Evolutionary conservation across 345 rosid genomes (phyloP), one percentile per base, ranked within the genome.

Genomic region (Mallotus nudiflorus): DNA sequence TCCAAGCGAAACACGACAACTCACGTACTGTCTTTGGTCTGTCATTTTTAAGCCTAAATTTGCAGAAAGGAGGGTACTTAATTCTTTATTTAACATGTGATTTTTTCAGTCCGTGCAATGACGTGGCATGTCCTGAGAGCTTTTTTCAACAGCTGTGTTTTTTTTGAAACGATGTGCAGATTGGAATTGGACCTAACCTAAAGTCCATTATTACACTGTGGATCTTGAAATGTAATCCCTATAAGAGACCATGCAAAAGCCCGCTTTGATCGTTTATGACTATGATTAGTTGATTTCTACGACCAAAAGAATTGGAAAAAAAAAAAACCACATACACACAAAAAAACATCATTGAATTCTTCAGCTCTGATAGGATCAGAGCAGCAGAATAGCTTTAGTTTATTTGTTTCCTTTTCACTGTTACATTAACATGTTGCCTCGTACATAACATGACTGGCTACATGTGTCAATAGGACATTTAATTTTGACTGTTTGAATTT

Each of bases 1-100:
- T 62, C 56, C 46, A 75, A 73, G 70, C 39, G 39, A 66, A 76
- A 72, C 24, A 62, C 77, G 87, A 85, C 83, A 74, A 67, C 73
- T 83, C 81, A 69, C 0, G 69, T 76, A 50, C 66, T 39, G 28
- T 9, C 64, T 25, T 18, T 67, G 69, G 71, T 16, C 77, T 50
- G 69, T 56, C 49, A 51, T 56, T 51, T 61, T 68, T n/a, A n/a
- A 66, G 65, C 73, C 67, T 67, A 29, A 68, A 56, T 14, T 59
- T 66, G 60, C 76, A 72, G 73, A 46, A 46, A 64, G 46, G 13
- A 5, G 57, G 33, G 50, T 49, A 57, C 73, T 74, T 73, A 22
- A 73, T 61, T 46, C 67, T 64, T 64, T 24, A 27, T 25, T 28
- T 27, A 45, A 45, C 67, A 64, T 45, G 39, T 64, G 67, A 64